Conservation (phyloP, 805 yeast genomes). For the Myxozyma vanderwaltii region DNA sequence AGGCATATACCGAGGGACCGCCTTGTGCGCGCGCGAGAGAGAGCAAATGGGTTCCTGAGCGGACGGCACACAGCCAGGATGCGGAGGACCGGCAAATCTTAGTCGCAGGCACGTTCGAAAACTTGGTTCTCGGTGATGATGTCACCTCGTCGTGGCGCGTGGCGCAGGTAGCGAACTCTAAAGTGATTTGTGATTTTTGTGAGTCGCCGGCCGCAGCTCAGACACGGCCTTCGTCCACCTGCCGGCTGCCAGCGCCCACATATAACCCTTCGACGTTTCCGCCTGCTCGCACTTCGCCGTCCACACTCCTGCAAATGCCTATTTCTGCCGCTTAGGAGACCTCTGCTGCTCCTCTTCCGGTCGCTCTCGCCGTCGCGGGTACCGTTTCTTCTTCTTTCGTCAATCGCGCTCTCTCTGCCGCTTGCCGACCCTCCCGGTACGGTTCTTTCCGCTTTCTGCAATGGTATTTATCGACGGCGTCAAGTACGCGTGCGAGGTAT, state of each 20-base stretch:
- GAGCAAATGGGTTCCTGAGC: no score
- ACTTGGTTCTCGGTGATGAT: no score
- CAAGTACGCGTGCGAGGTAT: constrained; percentile 84
- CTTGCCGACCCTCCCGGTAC: not conserved
- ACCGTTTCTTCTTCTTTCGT: not conserved
- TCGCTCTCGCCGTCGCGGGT: constrained; percentile 1
- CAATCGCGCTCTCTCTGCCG: not conserved
- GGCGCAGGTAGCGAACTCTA: no score
- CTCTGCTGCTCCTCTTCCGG: not conserved
- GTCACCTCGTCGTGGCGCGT: no score
- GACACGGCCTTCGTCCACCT: not conserved
- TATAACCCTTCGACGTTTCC: not conserved
- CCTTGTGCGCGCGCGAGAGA: no score
- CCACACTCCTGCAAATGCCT: no score
- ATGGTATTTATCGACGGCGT: constrained; percentile 93
- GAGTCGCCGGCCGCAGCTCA: not conserved
- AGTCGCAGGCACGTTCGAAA: no score
- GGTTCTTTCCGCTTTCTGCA: not conserved
- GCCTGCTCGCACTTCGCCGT: not conserved
- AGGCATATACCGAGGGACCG: no score
- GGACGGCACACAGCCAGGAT: no score
- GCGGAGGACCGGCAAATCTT: no score
- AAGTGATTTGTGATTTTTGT: not conserved
- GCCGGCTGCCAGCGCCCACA: constrained; percentile 1
- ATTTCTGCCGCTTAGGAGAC: not conserved